phyloP scores from a whole-genome alignment of 2,329 filamentous ascomycete species.

The Lasiodiplodia hormozganensis region DNA sequence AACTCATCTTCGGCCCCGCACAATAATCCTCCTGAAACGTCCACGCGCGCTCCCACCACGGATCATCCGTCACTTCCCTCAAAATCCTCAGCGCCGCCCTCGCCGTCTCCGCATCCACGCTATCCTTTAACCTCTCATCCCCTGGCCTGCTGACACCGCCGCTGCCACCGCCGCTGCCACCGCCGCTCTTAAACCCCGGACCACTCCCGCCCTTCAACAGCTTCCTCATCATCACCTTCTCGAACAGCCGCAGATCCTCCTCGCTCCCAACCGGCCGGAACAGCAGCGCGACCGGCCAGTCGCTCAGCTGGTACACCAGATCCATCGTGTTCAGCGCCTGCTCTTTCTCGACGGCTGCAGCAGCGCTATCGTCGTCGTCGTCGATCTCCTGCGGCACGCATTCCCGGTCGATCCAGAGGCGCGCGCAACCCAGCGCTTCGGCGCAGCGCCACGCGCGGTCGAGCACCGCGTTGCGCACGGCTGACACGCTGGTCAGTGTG shows the following conservation, averaged over 20 bases:
- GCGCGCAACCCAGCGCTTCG: neutral
- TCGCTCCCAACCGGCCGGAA: conserved; percentile 11
- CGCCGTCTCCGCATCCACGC: conserved; percentile 1
- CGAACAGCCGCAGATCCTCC: conserved; percentile 19
- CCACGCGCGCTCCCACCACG: conserved; percentile 32
- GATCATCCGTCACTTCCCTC: conserved; percentile 26
- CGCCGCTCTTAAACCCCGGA: too few relatives aligned
- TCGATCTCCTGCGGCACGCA: conserved; percentile 28
- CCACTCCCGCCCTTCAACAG: conserved; percentile 1
- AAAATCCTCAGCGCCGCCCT: neutral
- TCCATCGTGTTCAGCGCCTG: conserved; percentile 31
- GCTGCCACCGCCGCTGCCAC: too few relatives aligned
- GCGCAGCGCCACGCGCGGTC: conserved; percentile 21
- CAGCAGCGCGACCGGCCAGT: conserved; percentile 29
- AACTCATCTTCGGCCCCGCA: conserved; percentile 27
- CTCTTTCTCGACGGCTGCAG: conserved; percentile 1
- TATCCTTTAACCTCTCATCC: conserved; percentile 2
- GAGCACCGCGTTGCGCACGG: conserved; percentile 30
- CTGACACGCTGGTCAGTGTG: neutral
- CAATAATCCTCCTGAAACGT: conserved; percentile 32
- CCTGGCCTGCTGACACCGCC: neutral
- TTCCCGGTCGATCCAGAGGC: conserved; percentile 30
- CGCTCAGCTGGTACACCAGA: conserved; percentile 28
- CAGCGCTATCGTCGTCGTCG: neutral
- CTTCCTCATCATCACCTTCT: conserved; percentile 12